Evolutionary conservation across 768 basidiomycete species (phyloP).

Genomic region (Suillus sp.): DNA sequence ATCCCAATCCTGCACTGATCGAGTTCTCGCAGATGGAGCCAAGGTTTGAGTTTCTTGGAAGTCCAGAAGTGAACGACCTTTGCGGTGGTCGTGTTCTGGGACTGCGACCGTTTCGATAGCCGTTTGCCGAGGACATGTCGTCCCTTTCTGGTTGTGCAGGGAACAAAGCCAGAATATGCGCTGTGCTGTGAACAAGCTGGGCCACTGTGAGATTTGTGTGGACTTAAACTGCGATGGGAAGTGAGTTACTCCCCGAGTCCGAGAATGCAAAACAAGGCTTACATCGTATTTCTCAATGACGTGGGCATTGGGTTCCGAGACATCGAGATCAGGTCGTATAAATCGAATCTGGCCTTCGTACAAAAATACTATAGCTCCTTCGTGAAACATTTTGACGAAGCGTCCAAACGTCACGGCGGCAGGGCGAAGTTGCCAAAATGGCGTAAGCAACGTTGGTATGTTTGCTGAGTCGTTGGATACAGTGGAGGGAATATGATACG

Average conservation of each 20-base stretch:
- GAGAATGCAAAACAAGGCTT: constrained; percentile 1
- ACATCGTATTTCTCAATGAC: constrained; percentile 24
- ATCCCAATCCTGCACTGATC: constrained; percentile 35
- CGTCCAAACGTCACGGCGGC: constrained; percentile 29
- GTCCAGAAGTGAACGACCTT: constrained; percentile 26
- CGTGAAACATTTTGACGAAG: constrained; percentile 31
- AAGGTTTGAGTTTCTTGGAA: constrained; percentile 19
- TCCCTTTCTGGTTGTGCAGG: constrained; percentile 15
- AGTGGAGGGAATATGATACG: constrained; percentile 24
- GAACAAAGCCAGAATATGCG: constrained; percentile 32
- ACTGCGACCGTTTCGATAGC: not conserved
- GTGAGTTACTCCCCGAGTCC: not conserved
- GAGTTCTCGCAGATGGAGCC: not conserved
- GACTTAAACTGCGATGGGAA: constrained; percentile 21
- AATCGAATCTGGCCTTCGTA: constrained; percentile 30
- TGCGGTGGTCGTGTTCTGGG: constrained; percentile 14
- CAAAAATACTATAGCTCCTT: constrained; percentile 27
- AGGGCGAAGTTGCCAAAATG: constrained; percentile 25
- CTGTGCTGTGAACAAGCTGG: constrained; percentile 29
- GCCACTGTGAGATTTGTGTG: constrained; percentile 20
- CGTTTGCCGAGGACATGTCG: not conserved
- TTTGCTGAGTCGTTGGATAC: constrained; percentile 7
- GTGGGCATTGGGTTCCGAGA: constrained; percentile 17
- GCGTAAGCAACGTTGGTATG: constrained; percentile 13
- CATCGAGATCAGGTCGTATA: constrained; percentile 29